phyloP scores from a whole-genome alignment of 306 rosid genomes.

The Cicer bijugum region DNA sequence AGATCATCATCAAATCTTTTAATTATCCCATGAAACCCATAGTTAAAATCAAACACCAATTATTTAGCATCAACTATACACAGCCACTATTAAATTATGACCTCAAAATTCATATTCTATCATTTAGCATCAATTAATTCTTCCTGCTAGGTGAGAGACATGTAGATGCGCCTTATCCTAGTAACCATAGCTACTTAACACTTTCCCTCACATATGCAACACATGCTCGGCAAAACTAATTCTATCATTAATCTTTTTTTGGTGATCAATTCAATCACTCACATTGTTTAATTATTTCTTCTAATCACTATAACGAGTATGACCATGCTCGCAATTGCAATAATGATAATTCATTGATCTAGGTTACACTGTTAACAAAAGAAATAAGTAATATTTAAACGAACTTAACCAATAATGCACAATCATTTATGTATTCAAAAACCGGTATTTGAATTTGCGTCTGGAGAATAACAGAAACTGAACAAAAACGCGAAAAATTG shows the following conservation, averaged over 20 bases:
- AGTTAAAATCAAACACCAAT: too few species aligned
- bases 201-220: neutral
- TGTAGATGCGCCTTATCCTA: neutral
- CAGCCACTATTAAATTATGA: neutral
- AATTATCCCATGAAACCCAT: neutral
- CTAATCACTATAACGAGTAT: neutral
- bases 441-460: neutral
- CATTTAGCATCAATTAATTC: neutral
- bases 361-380: neutral
- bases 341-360: neutral
- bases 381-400: neutral
- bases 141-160: neutral
- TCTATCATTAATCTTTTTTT: neutral
- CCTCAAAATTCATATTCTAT: slow-evolving; percentile 6
- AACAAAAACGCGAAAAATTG: neutral
- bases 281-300: neutral
- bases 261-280: neutral
- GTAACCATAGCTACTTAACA: neutral
- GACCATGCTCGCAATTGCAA: neutral
- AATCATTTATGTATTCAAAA: neutral
- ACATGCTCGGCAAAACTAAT: neutral
- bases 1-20: neutral
- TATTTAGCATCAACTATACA: neutral
- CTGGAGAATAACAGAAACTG: neutral
- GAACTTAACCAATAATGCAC: neutral